Percentiles rank a stretch among this genome's conserved stretches.
Conservation (phyloP, 164 flowering plant species). For the Vitis vinifera region DNA sequence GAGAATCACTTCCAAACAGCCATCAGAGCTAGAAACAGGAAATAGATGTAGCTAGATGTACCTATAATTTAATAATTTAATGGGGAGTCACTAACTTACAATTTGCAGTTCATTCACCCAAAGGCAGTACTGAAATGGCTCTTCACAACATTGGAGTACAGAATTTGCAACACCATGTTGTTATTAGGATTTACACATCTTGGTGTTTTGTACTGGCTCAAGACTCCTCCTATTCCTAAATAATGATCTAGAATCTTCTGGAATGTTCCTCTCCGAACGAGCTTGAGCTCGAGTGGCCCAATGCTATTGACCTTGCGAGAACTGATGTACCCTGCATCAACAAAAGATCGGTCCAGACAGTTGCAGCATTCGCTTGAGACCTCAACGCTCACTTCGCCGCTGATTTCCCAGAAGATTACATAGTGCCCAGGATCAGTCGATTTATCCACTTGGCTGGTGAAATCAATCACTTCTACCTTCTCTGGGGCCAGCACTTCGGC, state of each 20-base stretch:
- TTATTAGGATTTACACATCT: constrained; percentile 61
- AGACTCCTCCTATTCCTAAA: constrained; percentile 61
- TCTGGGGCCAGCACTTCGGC: constrained; percentile 46
- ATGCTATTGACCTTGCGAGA: constrained; percentile 67
- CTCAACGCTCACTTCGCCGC: constrained; percentile 52
- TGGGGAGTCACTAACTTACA: background rate
- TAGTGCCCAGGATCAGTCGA: constrained; percentile 79
- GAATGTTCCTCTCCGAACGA: constrained; percentile 71
- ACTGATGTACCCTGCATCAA: constrained; percentile 75
- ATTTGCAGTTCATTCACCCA: constrained; percentile 6
- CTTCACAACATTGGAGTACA: constrained; percentile 53
- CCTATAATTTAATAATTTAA: background rate
- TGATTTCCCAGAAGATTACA: constrained; percentile 84
- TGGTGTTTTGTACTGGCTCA: constrained; percentile 88
- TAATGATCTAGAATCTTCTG: constrained; percentile 68
- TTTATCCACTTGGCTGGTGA: constrained; percentile 66
- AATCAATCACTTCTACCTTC: constrained; percentile 70
- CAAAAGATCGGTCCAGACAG: constrained; percentile 67
- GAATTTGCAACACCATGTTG: constrained; percentile 51
- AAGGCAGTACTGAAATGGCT: constrained; percentile 72
- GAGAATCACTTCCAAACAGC: background rate
- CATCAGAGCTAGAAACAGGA: background rate
- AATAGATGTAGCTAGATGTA: background rate
- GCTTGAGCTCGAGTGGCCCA: constrained; percentile 76
- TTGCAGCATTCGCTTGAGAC: constrained; percentile 66